Conservation (phyloP, 2,329 filamentous ascomycete genomes). For the Diaporthe citrichinensis region DNA sequence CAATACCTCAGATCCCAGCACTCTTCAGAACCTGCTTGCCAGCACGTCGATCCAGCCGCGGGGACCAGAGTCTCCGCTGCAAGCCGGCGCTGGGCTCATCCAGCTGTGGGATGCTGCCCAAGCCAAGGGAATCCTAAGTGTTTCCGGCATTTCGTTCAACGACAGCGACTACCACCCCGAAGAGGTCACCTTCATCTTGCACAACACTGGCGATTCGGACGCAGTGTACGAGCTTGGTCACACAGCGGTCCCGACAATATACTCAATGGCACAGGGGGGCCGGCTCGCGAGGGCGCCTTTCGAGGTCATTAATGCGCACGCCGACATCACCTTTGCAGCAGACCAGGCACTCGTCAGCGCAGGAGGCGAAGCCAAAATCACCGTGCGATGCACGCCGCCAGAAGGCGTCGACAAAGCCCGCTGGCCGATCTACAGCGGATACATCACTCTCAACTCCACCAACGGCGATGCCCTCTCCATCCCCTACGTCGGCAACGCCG, state of each 20-base stretch:
- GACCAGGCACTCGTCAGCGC: not conserved
- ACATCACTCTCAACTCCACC: slow-evolving; percentile 3
- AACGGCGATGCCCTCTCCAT: not conserved
- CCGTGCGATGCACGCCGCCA: not conserved
- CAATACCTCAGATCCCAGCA: not conserved
- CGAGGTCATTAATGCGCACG: not conserved
- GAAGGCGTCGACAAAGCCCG: not conserved
- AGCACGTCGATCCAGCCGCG: not conserved
- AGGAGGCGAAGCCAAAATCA: not conserved
- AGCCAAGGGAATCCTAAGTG: not conserved
- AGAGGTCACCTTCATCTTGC: not conserved
- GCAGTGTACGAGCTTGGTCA: not conserved
- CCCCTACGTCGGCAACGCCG: slow-evolving; percentile 8
- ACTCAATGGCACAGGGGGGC: not conserved
- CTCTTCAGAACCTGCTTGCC: not conserved
- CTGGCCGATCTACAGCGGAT: slow-evolving; percentile 9
- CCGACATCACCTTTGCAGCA: not conserved
- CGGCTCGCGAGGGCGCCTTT: not conserved
- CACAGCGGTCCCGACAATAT: not conserved
- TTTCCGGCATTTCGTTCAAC: not conserved
- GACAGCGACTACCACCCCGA: slow-evolving; percentile 10
- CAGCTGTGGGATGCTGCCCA: slow-evolving; percentile 16
- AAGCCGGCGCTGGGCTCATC: not conserved
- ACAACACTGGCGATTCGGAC: slow-evolving; percentile 3
- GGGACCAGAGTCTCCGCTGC: not conserved